Base-by-base conservation (phyloP, 768 basidiomycete species). In the Chalciporus piperatus region DNA sequence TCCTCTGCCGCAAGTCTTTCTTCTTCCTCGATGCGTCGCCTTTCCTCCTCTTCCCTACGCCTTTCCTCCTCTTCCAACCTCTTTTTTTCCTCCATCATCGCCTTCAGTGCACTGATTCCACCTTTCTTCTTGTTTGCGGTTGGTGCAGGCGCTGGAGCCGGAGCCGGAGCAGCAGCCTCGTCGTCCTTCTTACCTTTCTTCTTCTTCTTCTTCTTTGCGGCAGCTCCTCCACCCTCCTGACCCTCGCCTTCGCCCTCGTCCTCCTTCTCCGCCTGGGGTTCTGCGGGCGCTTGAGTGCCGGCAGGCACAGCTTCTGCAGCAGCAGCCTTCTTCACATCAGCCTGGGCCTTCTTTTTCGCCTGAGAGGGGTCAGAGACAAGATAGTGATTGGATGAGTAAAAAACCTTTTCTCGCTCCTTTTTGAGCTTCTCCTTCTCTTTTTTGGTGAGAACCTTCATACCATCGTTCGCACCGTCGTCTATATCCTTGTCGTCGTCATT, bases 371-470 rank as follows among this genome's bases (percentile, higher is more conserved):
- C 46, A 56, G 48, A 7, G 13, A 56, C 13, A 4, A 32, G 6
- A 1, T 32, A 32, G 46, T 55, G 28, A 48, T 44, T 9, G 33
- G 48, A 45, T 54, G 27, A 37, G 37, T 19, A 51, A 37, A 62
- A 43, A 32, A 87, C 93, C 87, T 97, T 97, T 75, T 97, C 94
- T 46, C 84, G 83, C 72, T 98, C 95, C 74, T 98, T 98, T 82
- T 98, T 98, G 54, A 96, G 75, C 67, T 86, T 86, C 68, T 98
- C 95, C 73, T 98, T 98, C 77, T 98, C 92, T 68, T 96, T 97
- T 75, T 98, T 98, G 16, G 87, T 85, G 32, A 97, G 70, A 28
- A 96, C 66, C 70, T 87, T 84, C 4, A 75, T 74, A 13, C 81
- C 89, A 44, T 70, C 71, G 45, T 78, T 84, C 27, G 79, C 75